Evolutionary conservation across 2,329 filamentous ascomycete genomes (phyloP).

Genomic region (Colletotrichum sp.): DNA sequence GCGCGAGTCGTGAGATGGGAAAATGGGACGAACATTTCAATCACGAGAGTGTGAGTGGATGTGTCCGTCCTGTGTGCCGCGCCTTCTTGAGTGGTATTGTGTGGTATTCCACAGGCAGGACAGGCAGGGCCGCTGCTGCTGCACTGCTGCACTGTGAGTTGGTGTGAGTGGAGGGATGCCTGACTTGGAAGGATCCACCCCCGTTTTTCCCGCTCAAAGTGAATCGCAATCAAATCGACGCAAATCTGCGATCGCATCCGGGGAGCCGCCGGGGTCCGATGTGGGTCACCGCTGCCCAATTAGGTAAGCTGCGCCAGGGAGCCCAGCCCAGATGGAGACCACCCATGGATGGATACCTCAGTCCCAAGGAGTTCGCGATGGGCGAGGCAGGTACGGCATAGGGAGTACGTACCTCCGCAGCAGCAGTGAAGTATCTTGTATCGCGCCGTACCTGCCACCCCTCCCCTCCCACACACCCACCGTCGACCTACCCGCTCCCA

Average conservation of each 20-base stretch:
- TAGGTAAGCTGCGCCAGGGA: constrained; percentile 1
- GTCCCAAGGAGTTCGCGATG: background rate
- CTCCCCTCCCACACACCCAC: background rate
- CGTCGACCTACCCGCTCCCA: background rate
- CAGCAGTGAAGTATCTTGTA: background rate
- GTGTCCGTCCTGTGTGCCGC: background rate
- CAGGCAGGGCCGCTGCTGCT: background rate
- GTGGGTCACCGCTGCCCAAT: background rate
- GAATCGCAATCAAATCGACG: constrained; percentile 22
- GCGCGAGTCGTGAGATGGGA: constrained; percentile 8
- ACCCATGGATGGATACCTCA: background rate
- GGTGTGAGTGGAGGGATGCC: background rate
- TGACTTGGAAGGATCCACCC: constrained; percentile 1
- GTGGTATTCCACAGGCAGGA: background rate
- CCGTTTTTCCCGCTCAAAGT: constrained; percentile 10
- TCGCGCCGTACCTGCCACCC: background rate
- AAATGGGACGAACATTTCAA: constrained; percentile 18
- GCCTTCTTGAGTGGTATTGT: background rate
- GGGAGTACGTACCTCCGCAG: background rate
- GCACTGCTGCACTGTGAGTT: background rate
- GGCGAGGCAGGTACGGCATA: background rate
- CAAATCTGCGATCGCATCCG: constrained; percentile 22
- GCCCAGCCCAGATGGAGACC: background rate
- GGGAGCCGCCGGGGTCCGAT: constrained; percentile 18
- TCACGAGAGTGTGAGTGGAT: background rate